Percentiles rank a stretch among this genome's conserved stretches.
Conservation (phyloP, 2,329 filamentous ascomycete species). For the Tothia fuscella region DNA sequence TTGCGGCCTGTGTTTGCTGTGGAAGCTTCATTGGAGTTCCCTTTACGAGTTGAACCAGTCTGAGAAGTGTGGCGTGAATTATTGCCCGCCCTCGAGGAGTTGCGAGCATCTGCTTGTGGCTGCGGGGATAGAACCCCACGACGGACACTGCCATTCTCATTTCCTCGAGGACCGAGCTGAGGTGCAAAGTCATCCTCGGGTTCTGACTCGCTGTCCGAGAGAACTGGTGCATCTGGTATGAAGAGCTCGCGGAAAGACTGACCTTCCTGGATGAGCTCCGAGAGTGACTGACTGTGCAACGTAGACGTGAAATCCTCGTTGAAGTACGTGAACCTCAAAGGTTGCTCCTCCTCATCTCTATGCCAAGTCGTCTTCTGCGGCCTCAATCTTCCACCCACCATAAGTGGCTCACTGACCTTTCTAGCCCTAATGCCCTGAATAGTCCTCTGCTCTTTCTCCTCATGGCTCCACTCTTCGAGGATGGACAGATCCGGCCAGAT, state of each 20-base stretch:
- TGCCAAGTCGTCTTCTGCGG: slow-evolving; percentile 73
- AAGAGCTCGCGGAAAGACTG: slow-evolving; percentile 80
- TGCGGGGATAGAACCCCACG: slow-evolving; percentile 2
- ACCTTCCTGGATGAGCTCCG: slow-evolving; percentile 78
- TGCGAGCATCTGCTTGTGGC: background rate
- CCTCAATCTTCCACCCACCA: slow-evolving; percentile 79
- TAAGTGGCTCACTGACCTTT: slow-evolving; percentile 84
- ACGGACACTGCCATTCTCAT: slow-evolving; percentile 3
- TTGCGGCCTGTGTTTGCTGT: slow-evolving; percentile 6
- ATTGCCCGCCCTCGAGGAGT: background rate
- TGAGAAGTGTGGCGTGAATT: background rate
- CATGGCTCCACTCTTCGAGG: slow-evolving; percentile 77
- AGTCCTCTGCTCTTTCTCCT: slow-evolving; percentile 79
- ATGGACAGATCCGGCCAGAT: slow-evolving; percentile 80
- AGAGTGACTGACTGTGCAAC: slow-evolving; percentile 91
- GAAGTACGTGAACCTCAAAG: slow-evolving; percentile 96
- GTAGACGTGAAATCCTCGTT: slow-evolving; percentile 95
- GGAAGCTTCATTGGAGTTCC: background rate
- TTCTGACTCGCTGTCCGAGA: slow-evolving; percentile 50
- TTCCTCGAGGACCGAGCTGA: background rate
- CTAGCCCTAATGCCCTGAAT: slow-evolving; percentile 70
- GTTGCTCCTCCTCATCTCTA: slow-evolving; percentile 74
- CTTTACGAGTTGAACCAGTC: background rate
- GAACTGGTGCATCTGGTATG: slow-evolving; percentile 59
- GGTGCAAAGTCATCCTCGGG: slow-evolving; percentile 45